These are phyloP conservation scores for Kluyveromyces marxianus DNA, from an alignment of 1,139 yeast genomes.

Conservation along the genomic window DNA sequence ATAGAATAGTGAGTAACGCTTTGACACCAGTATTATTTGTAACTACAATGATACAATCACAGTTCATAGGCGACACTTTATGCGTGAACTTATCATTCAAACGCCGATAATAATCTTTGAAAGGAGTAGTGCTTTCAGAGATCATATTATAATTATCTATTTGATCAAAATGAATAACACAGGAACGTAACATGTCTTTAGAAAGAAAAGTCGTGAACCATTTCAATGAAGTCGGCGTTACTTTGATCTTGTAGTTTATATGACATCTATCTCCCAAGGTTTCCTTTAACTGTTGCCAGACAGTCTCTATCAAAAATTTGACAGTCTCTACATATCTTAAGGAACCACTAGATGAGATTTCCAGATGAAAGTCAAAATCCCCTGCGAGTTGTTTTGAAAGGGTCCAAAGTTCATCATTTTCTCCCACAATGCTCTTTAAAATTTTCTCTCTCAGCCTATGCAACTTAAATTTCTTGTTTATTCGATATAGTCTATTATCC, in stretches of 20 bases:
- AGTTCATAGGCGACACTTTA: conserved; percentile 2
- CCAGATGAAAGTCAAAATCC: conserved; percentile 10
- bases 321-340: conserved; percentile 30
- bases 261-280: conserved; percentile 11
- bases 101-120: conserved; percentile 27
- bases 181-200: conserved; percentile 13
- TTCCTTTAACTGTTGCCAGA: conserved; percentile 15
- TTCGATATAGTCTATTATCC: conserved; percentile 21
- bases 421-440: conserved; percentile 21
- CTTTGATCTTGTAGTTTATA: conserved; percentile 20
- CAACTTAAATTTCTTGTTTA: conserved; percentile 26
- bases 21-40: conserved; percentile 30
- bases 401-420: conserved; percentile 19
- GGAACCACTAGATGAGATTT: conserved; percentile 27
- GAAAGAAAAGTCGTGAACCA: conserved; percentile 29
- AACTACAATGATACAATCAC: conserved; percentile 25
- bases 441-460: conserved; percentile 23
- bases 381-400: conserved; percentile 1
- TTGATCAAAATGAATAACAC: conserved; percentile 16
- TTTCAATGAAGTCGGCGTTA: conserved; percentile 25
- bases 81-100: conserved; percentile 22
- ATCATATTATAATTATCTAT: conserved; percentile 12
- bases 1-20: conserved; percentile 28
- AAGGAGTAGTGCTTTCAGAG: conserved; percentile 21
- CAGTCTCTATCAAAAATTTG: conserved; percentile 24